Evolutionary conservation across 805 yeast genomes (phyloP), one percentile per base, ranked within the genome.

Genomic region (Wickerhamomyces queroliae): DNA sequence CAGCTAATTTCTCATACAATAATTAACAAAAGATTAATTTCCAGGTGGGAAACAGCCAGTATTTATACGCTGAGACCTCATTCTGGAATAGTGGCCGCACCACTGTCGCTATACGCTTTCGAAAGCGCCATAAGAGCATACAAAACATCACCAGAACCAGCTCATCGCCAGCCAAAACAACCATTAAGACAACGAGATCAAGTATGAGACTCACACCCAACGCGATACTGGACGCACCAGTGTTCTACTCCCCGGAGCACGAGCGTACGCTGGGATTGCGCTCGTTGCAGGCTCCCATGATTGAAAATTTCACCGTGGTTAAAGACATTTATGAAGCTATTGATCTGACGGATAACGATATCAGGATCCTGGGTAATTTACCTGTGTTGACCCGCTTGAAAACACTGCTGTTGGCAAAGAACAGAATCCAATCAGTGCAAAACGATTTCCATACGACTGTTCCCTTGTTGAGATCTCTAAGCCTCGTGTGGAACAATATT

Each of bases 291-390:
- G 58, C 74, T 4, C 62, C 76, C 0, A 50, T 60, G 4, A 52
- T 77, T 11, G 80, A 72, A 40, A 66, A 67, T 38, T 49, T 76
- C 2, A 67, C 68, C 2, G 61, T 58, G 3, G 53, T 69, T 1
- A 57, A 53, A 39, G 76, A 70, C 55, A 63, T 52, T 30, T 39
- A 45, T 25, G 80, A 70, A 43, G 76, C 70, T 13, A 60, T 91
- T 3, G 97, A 91, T 56, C 55, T 91, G 24, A 76, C 91, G 1
- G 80, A 83, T 52, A 91, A 91, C 59, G 81, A 76, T 25, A 61
- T 91, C n/a, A 59, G 69, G 1, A 67, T 66, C 3, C 47, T 91
- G 6, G 68, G 72, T 13, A 67, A 64, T 52, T 66, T 74, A 27
- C 86, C 81, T 0, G 52, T 42, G 17, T 53, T 72, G 30, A 36